Base-by-base conservation (phyloP, 2,329 filamentous ascomycete genomes). In the Aspergillus terreus region DNA sequence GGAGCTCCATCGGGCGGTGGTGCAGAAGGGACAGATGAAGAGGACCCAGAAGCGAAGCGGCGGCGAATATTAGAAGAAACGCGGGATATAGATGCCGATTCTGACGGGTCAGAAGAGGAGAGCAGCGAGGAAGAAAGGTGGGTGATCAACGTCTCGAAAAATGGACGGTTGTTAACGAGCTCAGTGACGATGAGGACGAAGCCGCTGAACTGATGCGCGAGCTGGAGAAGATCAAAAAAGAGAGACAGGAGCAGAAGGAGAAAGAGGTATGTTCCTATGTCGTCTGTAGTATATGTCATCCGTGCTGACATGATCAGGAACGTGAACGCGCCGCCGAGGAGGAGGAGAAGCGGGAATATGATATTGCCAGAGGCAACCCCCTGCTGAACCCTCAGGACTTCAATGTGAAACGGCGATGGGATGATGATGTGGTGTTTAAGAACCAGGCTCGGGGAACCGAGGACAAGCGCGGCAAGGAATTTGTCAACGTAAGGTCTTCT, bases 341-440 rank as follows among this genome's bases (percentile, higher is more conserved):
- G 67, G 81, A 94, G 66, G 91, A 92, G 66, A 82, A 87, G 65
- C 82, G 89, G 54, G 92, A 96, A 71, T 82, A 85, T 58, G 89
- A 96, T 63, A 95, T 97, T 63, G 92, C 94, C 33, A 77, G 88
- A 40, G 94, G 94, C 6, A 99, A 99, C 69, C 94, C 94, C 36
- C 75, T 99, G 47, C 81, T 99, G 51, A 96, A 97, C 62, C 68
- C 80, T 46, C 88, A 89, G 69, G 91, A 96, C 62, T 97, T 95
- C 69, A 91, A 86, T 52, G 86, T 96, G 65, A 96, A 96, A 58
- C 64, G 68, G 11, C 76, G 92, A 62, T 99, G 94, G 94, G 94
- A 99, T 63, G 94, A 99, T 64, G 94, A 99, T 69, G 94, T 99
- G 11, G 92, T 99, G 2, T 99, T 99, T 76, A 97, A 96, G 78